These are phyloP conservation scores for Trypanosoma cruzi DNA, from an alignment of 208 protist genomes.

Conservation along the genomic window DNA sequence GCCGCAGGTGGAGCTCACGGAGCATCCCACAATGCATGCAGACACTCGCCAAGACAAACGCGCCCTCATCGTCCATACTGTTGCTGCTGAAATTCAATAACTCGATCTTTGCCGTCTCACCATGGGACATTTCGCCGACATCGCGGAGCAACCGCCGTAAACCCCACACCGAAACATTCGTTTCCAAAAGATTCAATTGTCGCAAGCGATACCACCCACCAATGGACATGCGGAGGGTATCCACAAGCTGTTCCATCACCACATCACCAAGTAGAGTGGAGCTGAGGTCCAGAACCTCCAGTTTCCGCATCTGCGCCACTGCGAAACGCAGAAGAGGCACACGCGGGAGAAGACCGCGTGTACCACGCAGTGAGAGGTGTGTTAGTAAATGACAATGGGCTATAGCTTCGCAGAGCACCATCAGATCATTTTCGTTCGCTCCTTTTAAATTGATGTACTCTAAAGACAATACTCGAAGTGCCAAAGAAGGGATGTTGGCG, in stretches of 20 bases:
- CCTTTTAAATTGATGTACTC: conserved; percentile 34
- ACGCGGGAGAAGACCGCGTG: conserved; percentile 25
- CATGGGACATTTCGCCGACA: conserved; percentile 15
- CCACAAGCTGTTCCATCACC: conserved; percentile 31
- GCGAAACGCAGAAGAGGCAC: conserved; percentile 13
- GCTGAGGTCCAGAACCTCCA: conserved; percentile 43
- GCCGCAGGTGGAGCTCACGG: conserved; percentile 48
- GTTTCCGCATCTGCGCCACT: conserved; percentile 28
- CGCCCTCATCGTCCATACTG: conserved; percentile 40
- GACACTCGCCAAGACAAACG: conserved; percentile 46
- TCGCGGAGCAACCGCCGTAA: conserved; percentile 33
- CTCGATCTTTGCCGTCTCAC: conserved; percentile 26
- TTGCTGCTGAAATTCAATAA: conserved; percentile 55
- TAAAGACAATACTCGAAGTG: conserved; percentile 31
- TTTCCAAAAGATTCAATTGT: conserved; percentile 56
- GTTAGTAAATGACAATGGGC: conserved; percentile 26
- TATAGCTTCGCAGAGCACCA: conserved; percentile 30
- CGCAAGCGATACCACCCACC: conserved; percentile 65
- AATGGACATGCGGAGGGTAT: conserved; percentile 31
- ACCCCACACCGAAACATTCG: conserved; percentile 41
- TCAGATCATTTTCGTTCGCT: conserved; percentile 26
- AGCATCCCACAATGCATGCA: conserved; percentile 47
- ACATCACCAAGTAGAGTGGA: conserved; percentile 52
- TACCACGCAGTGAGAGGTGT: conserved; percentile 44
- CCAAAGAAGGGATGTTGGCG: conserved; percentile 27